These are phyloP conservation scores for Aureobasidium pullulans DNA, from an alignment of 2,329 filamentous ascomycete species.

Conservation along the genomic window DNA sequence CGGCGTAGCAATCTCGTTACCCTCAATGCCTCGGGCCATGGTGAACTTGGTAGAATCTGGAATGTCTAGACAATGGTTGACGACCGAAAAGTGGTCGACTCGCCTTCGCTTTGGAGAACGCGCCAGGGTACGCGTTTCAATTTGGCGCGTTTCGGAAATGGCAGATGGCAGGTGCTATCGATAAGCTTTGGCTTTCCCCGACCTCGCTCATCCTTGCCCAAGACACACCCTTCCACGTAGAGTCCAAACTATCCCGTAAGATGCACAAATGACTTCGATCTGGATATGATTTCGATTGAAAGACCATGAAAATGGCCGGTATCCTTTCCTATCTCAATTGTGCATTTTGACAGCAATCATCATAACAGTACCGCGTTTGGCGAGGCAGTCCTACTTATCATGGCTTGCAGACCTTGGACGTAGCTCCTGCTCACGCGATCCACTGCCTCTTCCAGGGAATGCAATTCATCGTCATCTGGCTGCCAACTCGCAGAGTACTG, in stretches of 20 bases:
- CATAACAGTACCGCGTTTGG: too few relatives aligned
- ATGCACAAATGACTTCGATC: too few relatives aligned
- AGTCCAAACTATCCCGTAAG: too few relatives aligned
- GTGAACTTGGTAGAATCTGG: background rate
- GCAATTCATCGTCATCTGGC: background rate
- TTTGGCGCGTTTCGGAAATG: background rate
- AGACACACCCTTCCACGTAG: too few relatives aligned
- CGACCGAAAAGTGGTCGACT: background rate
- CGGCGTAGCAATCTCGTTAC: slow-evolving; percentile 40
- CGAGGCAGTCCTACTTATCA: too few relatives aligned
- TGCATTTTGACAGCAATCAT: too few relatives aligned
- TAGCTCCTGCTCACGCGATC: background rate
- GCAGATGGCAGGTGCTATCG: slow-evolving; percentile 11
- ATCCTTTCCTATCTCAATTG: too few relatives aligned
- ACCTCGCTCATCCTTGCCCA: background rate
- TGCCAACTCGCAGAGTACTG: too few relatives aligned
- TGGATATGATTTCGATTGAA: too few relatives aligned
- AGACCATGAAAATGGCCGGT: too few relatives aligned
- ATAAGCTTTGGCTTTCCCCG: background rate
- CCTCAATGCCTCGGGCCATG: slow-evolving; percentile 41
- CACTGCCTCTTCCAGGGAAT: background rate
- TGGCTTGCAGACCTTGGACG: too few relatives aligned
- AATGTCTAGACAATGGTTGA: background rate
- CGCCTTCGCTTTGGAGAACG: background rate
- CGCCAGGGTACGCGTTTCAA: background rate